A percentile compares a stretch with the other conserved stretches of the same genome.
Conservation (phyloP, 805 yeast species). For the Yarrowia sp. region DNA sequence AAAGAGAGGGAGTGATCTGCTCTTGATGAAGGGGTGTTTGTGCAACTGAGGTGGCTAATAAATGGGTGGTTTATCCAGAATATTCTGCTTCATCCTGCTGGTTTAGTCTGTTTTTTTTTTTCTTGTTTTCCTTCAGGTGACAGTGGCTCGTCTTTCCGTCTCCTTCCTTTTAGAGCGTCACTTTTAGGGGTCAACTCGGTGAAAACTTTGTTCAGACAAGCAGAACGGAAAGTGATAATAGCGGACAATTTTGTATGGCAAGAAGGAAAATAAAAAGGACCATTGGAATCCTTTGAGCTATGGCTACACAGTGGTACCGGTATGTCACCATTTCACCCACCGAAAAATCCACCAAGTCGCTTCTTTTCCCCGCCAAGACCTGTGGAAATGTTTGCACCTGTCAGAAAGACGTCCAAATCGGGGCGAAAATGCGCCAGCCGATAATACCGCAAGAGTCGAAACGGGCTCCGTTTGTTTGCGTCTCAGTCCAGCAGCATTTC, state of each 20-base stretch:
- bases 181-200: constrained; percentile 17
- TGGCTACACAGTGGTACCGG: too few relatives aligned
- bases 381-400: constrained; percentile 8
- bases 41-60: too few relatives aligned
- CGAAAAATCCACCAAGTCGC: not conserved
- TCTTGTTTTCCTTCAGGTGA: too few relatives aligned
- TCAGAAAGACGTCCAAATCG: constrained; percentile 18
- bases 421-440: not conserved
- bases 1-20: too few relatives aligned
- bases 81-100: too few relatives aligned
- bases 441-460: constrained; percentile 7
- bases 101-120: too few relatives aligned
- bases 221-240: not conserved
- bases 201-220: constrained; percentile 3
- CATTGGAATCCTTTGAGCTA: accelerated
- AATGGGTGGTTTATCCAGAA: too few relatives aligned
- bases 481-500: not conserved
- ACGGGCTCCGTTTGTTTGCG: not conserved
- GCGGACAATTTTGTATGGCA: too few relatives aligned
- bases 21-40: too few relatives aligned
- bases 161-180: too few relatives aligned
- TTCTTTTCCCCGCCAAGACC: not conserved
- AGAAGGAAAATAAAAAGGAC: too few relatives aligned
- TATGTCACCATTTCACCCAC: not conserved
- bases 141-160: too few relatives aligned